These are phyloP conservation scores for Solanum boliviense DNA, from an alignment of 257 asterid species.

Conservation along the genomic window DNA sequence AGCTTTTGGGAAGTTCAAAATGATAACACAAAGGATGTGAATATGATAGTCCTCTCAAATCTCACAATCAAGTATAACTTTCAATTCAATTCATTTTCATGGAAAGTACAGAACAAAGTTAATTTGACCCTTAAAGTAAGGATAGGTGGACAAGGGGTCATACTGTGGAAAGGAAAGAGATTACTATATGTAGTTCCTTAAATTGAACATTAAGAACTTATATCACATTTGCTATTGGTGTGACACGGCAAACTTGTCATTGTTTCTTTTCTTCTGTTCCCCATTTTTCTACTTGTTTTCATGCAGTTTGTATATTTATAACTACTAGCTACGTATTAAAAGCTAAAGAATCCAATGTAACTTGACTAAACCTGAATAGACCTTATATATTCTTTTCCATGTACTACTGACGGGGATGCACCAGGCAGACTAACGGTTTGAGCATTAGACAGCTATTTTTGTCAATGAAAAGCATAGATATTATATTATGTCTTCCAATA, in stretches of 20 bases:
- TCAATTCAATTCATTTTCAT: background rate
- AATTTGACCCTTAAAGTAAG: background rate
- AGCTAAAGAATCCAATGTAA: background rate
- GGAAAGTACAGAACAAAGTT: background rate
- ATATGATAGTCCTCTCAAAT: background rate
- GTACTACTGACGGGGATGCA: background rate
- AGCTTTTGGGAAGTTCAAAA: background rate
- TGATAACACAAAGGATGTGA: background rate
- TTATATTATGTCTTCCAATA: background rate
- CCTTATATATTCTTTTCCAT: background rate
- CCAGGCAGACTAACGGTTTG: background rate
- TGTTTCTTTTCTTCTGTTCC: background rate
- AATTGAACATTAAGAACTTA: background rate
- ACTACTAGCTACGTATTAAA: background rate
- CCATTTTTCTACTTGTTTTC: background rate
- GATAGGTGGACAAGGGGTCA: background rate
- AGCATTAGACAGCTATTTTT: background rate
- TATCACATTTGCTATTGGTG: background rate
- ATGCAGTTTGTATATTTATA: background rate
- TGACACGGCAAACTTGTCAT: background rate
- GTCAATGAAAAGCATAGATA: background rate
- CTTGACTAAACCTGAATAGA: background rate
- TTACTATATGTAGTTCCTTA: background rate
- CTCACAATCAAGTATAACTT: background rate
- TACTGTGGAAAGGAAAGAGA: background rate